Evolutionary conservation across 2,329 filamentous ascomycete genomes (phyloP), one percentile per base, ranked within the genome.

Genomic region (Fusarium equiseti): DNA sequence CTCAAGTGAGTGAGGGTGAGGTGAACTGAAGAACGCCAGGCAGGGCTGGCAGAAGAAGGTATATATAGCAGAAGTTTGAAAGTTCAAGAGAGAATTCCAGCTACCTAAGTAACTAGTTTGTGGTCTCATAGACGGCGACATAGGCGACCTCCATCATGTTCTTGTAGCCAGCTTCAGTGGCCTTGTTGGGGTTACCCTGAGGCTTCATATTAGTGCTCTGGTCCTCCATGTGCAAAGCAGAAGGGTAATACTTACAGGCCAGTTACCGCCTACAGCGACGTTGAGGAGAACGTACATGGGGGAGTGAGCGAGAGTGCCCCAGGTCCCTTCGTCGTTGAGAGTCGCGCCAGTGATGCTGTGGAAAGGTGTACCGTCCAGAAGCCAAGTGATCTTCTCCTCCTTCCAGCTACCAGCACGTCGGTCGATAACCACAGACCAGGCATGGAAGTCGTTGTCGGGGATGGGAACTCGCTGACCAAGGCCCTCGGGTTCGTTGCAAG

Each of bases 301-400:
- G 16, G 78, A 79, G 62, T 80, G 79, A 0, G 81, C 81, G 16
- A 86, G 77, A 16, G 81, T 79, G 20, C 77, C 78, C 85, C 85
- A 88, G 27, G 82, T 79, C 5, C 63, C 76, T 72, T 81, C 71
- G 57, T 82, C 79, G 38, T 77, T 79, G 35, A 86, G 77, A 24
- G 80, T 74, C 6, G 78, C 73, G 7, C 85, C 86, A 2, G 75
- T 79, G 58, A 88, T 68, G 38, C 79, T 79, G 69, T 82, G 79
- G 74, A 82, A 88, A 51, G 79, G 76, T 1, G 61, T 42, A 26
- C 83, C 85, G 59, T 88, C 84, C 35, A 82, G 72, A 61, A 78
- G 81, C 85, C 85, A 88, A 15, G 81, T 83, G 60, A 88, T 83
- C 3, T 79, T 80, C 80, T 88, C 82, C 5, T 77, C 75, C 53